These are phyloP conservation scores for Candida schatavii DNA, from an alignment of 805 yeast genomes.

Conservation along the genomic window DNA sequence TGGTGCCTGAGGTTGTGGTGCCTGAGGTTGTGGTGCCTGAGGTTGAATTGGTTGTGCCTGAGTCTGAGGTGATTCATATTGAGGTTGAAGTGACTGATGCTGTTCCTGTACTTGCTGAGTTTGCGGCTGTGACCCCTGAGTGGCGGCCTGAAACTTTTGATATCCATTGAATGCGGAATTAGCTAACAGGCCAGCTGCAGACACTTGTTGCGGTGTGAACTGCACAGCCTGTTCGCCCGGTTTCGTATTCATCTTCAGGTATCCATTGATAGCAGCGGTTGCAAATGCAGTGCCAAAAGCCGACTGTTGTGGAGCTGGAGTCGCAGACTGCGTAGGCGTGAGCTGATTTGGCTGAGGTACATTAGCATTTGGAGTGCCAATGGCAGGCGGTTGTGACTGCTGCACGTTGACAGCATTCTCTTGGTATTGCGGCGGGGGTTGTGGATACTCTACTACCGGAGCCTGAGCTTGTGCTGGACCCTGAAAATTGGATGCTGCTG, in stretches of 20 bases:
- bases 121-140: slow-evolving; percentile 2
- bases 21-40: slow-evolving; percentile 10
- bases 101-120: slow-evolving; percentile 3
- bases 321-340: not conserved
- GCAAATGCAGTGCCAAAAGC: not conserved
- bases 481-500: not conserved
- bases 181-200: slow-evolving; percentile 3
- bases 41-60: slow-evolving; percentile 1
- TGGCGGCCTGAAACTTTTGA: slow-evolving; percentile 2
- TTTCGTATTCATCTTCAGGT: slow-evolving; percentile 1
- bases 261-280: slow-evolving; percentile 3
- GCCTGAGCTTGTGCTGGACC: slow-evolving; percentile 2
- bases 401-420: not conserved
- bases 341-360: not conserved
- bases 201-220: slow-evolving; percentile 1
- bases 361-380: not conserved
- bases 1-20: slow-evolving; percentile 9
- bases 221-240: slow-evolving; percentile 2
- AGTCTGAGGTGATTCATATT: slow-evolving; percentile 1
- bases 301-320: not conserved
- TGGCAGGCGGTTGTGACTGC: not conserved
- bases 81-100: slow-evolving; percentile 4
- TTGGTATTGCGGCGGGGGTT: not conserved
- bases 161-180: slow-evolving; percentile 1
- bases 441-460: slow-evolving; percentile 1